Evolutionary conservation across 495 filamentous ascomycete species (phyloP).

Genomic region (Trichoderma virens): DNA sequence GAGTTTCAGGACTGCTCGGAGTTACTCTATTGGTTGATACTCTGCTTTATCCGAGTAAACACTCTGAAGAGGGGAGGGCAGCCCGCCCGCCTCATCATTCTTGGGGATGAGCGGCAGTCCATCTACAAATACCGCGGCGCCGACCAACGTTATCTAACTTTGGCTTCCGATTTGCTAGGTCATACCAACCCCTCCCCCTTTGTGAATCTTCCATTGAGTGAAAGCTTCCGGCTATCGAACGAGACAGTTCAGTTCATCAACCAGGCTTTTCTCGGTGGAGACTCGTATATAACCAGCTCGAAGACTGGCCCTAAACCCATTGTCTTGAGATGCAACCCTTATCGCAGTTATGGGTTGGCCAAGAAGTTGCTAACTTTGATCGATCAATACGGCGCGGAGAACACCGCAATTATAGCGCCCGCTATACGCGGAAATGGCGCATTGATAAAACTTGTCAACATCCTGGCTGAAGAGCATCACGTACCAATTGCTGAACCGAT

Average conservation of each 20-base stretch:
- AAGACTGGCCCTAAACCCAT: constrained; percentile 12
- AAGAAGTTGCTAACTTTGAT: constrained; percentile 3
- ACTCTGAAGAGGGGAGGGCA: background rate
- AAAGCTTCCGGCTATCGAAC: constrained; percentile 11
- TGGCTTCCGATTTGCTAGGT: constrained; percentile 12
- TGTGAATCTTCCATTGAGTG: background rate
- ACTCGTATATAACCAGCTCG: constrained; percentile 12
- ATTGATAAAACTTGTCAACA: constrained; percentile 6
- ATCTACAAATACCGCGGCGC: constrained; percentile 15
- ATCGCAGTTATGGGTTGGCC: constrained; percentile 6
- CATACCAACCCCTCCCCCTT: constrained; percentile 6
- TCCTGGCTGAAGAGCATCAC: background rate
- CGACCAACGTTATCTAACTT: constrained; percentile 13
- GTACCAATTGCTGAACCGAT: constrained; percentile 9
- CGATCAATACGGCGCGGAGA: constrained; percentile 9
- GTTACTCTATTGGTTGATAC: constrained; percentile 10
- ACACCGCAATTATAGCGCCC: constrained; percentile 10
- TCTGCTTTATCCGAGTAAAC: constrained; percentile 13
- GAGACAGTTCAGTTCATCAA: constrained; percentile 12
- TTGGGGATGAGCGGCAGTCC: constrained; percentile 16
- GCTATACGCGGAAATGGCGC: constrained; percentile 1
- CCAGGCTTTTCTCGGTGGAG: constrained; percentile 11
- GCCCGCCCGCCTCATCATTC: constrained; percentile 11
- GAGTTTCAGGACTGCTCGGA: constrained; percentile 16
- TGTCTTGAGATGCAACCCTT: constrained; percentile 8